Evolutionary conservation across 2,329 filamentous ascomycete genomes (phyloP).

Genomic region (Aspergillus novoparasiticus): DNA sequence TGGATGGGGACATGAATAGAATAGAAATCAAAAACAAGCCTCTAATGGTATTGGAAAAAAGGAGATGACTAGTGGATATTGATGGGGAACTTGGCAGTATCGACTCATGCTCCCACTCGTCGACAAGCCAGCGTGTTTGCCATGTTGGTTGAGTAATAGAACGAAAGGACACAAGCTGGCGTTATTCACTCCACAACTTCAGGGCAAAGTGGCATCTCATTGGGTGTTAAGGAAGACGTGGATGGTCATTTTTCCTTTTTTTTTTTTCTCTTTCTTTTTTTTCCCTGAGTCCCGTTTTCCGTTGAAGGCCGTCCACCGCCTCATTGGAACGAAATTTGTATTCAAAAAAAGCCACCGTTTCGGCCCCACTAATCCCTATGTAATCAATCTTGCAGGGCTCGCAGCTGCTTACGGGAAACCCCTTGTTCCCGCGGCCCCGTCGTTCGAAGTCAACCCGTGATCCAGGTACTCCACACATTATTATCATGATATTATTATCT

Average conservation of each 20-base stretch:
- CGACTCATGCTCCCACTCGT: conserved; percentile 13
- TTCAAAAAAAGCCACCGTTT: conserved; percentile 22
- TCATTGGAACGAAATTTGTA: conserved; percentile 12
- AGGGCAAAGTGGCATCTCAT: conserved; percentile 5
- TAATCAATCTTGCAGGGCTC: conserved; percentile 29
- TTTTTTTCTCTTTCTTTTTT: no score
- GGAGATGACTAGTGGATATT: not conserved
- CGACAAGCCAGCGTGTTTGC: conserved; percentile 12
- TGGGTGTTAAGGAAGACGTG: not conserved
- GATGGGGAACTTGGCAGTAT: conserved; percentile 6
- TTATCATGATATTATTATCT: not conserved
- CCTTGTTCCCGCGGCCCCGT: conserved; percentile 26
- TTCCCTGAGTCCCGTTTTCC: not conserved
- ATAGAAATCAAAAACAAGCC: not conserved
- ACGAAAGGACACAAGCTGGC: conserved; percentile 14
- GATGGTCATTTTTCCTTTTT: not conserved
- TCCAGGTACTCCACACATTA: conserved; percentile 10
- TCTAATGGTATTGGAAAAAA: not conserved
- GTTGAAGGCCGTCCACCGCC: conserved; percentile 9
- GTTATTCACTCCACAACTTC: conserved; percentile 19
- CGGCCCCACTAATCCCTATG: conserved; percentile 27
- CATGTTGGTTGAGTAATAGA: conserved; percentile 18
- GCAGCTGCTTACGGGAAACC: conserved; percentile 20
- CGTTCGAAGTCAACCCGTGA: conserved; percentile 21
- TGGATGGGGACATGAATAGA: not conserved